These are phyloP conservation scores for Lipomyces sp. DNA, from an alignment of 805 yeast species.

Conservation along the genomic window DNA sequence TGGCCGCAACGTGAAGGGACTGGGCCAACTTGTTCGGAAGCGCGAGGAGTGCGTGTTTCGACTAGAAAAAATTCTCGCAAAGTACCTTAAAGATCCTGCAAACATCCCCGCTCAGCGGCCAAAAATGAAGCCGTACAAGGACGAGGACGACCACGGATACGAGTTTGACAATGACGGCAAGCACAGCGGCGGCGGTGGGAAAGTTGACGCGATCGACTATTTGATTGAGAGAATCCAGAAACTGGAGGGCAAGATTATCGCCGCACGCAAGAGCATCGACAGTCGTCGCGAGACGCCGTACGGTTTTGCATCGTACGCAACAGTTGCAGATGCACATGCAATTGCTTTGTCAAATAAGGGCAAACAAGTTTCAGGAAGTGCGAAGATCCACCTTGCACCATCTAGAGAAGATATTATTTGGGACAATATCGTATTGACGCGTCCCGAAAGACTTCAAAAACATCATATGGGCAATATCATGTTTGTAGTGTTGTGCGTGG, in stretches of 20 bases:
- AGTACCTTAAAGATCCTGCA: conserved; percentile 32
- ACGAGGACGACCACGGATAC: background rate
- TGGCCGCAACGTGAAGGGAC: conserved; percentile 34
- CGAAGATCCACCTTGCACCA: conserved; percentile 36
- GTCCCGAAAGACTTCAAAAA: conserved; percentile 34
- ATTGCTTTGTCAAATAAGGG: conserved; percentile 25
- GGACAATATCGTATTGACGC: conserved; percentile 36
- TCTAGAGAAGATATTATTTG: conserved; percentile 40
- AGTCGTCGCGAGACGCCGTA: conserved; percentile 32
- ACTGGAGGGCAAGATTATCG: conserved; percentile 30
- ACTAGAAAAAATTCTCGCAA: conserved; percentile 35
- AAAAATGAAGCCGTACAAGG: conserved; percentile 15
- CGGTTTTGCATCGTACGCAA: conserved; percentile 38
- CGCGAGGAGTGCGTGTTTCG: conserved; percentile 31
- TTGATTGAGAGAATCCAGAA: conserved; percentile 21
- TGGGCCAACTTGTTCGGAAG: conserved; percentile 32
- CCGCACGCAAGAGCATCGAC: conserved; percentile 30
- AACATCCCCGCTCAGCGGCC: conserved; percentile 32
- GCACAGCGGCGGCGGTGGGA: conserved; percentile 16
- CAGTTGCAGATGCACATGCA: conserved; percentile 31
- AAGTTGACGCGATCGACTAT: conserved; percentile 36
- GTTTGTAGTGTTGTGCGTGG: conserved; percentile 33
- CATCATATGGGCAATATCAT: conserved; percentile 38
- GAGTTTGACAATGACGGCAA: conserved; percentile 6
- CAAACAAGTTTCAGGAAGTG: conserved; percentile 14